phyloP scores from a whole-genome alignment of 1,139 yeast genomes.

The Yamadazyma mexicana region DNA sequence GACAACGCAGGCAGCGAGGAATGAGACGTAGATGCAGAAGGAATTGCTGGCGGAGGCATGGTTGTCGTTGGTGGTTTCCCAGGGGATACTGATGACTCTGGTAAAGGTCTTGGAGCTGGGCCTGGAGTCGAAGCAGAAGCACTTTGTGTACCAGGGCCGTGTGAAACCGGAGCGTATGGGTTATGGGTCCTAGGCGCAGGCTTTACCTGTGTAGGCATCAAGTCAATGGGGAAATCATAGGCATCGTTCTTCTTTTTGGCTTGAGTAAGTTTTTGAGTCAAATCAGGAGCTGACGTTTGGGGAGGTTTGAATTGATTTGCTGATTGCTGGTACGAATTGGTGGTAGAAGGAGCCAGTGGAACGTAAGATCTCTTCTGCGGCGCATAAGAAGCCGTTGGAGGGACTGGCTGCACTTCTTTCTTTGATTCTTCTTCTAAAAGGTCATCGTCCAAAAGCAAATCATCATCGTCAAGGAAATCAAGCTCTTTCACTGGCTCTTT shows the following conservation, averaged over 20 bases:
- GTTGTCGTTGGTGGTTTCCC: slow-evolving; percentile 1
- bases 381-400: neutral
- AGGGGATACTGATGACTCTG: too few species aligned
- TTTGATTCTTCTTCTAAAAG: slow-evolving; percentile 12
- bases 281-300: slow-evolving; percentile 8
- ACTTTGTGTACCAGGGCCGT: slow-evolving; percentile 19
- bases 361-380: neutral
- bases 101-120: too few species aligned
- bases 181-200: slow-evolving; percentile 34
- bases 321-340: slow-evolving; percentile 3
- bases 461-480: slow-evolving; percentile 18
- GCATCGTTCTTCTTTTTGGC: slow-evolving; percentile 67
- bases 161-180: slow-evolving; percentile 19
- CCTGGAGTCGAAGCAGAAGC: slow-evolving; percentile 3
- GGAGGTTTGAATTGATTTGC: neutral
- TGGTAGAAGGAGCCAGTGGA: neutral
- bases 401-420: neutral
- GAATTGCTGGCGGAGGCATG: slow-evolving; percentile 3
- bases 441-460: slow-evolving; percentile 17
- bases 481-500: slow-evolving; percentile 1
- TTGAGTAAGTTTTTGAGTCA: slow-evolving; percentile 32
- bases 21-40: neutral
- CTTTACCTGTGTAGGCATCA: slow-evolving; percentile 40
- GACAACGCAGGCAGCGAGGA: slow-evolving; percentile 3
- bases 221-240: slow-evolving; percentile 73